phyloP scores from a whole-genome alignment of 1,284 basidiomycete species.

The Phenoliferia sp. region DNA sequence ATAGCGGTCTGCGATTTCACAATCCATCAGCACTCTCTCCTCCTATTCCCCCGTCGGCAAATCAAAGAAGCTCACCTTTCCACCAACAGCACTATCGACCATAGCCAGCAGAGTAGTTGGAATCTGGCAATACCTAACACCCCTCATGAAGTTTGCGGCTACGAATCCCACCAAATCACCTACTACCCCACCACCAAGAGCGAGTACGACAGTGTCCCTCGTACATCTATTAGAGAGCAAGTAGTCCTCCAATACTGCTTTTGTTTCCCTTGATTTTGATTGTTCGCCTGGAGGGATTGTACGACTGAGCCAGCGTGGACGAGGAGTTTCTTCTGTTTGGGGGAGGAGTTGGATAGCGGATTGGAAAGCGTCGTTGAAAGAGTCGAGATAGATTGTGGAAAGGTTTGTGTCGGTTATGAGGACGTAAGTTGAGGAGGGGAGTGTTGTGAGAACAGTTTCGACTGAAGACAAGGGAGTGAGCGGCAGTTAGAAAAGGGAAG shows the following conservation, averaged over 20 bases:
- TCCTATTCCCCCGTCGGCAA: no score
- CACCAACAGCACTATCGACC: slow-evolving; percentile 97
- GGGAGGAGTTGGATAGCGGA: slow-evolving; percentile 44
- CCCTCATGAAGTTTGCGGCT: slow-evolving; percentile 94
- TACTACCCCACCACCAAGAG: slow-evolving; percentile 93
- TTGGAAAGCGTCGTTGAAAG: slow-evolving; percentile 66
- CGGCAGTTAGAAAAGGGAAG: background rate
- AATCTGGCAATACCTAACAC: slow-evolving; percentile 89
- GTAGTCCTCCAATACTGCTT: slow-evolving; percentile 92
- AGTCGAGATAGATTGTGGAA: slow-evolving; percentile 66
- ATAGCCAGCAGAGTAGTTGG: slow-evolving; percentile 95
- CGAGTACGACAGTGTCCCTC: slow-evolving; percentile 86
- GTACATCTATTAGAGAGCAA: slow-evolving; percentile 83
- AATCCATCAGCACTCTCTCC: background rate
- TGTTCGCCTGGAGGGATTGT: slow-evolving; percentile 86
- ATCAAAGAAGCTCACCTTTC: slow-evolving; percentile 55
- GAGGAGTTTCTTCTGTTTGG: background rate
- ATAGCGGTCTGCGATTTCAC: slow-evolving; percentile 65
- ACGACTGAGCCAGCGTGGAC: slow-evolving; percentile 69
- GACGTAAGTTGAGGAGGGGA: slow-evolving; percentile 84
- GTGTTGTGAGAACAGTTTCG: slow-evolving; percentile 63
- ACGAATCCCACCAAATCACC: slow-evolving; percentile 93
- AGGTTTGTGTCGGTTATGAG: slow-evolving; percentile 90
- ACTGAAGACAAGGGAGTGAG: slow-evolving; percentile 41
- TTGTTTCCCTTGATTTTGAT: slow-evolving; percentile 84